A percentile compares a stretch with the other conserved stretches of the same genome.
Conservation (phyloP, 306 rosid species). For the Oxytropis ochrocephala region DNA sequence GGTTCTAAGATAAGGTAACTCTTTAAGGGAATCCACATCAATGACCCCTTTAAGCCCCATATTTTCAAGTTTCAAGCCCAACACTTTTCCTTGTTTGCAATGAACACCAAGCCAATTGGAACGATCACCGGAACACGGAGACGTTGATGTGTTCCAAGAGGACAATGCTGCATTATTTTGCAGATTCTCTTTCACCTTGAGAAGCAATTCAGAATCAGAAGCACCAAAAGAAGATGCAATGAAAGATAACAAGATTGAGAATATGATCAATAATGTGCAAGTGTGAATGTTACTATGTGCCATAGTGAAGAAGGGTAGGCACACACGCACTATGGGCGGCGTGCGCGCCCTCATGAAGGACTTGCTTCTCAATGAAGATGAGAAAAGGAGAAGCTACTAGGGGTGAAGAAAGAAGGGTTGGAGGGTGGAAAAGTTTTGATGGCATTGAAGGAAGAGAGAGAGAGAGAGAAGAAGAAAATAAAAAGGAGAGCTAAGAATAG, state of each 20-base stretch:
- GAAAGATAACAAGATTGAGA: background rate
- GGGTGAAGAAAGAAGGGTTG: constrained; percentile 7
- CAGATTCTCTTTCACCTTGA: constrained; percentile 45
- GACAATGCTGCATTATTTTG: background rate
- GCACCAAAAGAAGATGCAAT: constrained; percentile 17
- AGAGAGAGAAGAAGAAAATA: background rate
- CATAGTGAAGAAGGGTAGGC: constrained; percentile 20
- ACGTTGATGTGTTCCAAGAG: constrained; percentile 35
- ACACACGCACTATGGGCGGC: constrained; percentile 47
- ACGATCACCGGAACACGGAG: constrained; percentile 35
- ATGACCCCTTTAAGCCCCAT: constrained; percentile 64
- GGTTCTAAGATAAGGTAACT: constrained; percentile 45
- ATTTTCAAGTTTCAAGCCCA: constrained; percentile 60
- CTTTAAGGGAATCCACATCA: constrained; percentile 35
- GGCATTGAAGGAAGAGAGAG: constrained; percentile 21
- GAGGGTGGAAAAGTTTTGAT: constrained; percentile 33
- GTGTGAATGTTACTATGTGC: constrained; percentile 12
- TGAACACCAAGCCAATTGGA: constrained; percentile 59
- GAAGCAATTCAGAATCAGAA: constrained; percentile 44
- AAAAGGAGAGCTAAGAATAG: constrained; percentile 35
- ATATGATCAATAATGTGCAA: background rate
- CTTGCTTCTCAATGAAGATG: constrained; percentile 11
- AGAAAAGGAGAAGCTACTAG: background rate
- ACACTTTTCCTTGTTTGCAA: constrained; percentile 44
- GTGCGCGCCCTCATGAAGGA: constrained; percentile 49